These are phyloP conservation scores for Aspergillus nomiae DNA, from an alignment of 2,329 filamentous ascomycete genomes.

Conservation along the genomic window DNA sequence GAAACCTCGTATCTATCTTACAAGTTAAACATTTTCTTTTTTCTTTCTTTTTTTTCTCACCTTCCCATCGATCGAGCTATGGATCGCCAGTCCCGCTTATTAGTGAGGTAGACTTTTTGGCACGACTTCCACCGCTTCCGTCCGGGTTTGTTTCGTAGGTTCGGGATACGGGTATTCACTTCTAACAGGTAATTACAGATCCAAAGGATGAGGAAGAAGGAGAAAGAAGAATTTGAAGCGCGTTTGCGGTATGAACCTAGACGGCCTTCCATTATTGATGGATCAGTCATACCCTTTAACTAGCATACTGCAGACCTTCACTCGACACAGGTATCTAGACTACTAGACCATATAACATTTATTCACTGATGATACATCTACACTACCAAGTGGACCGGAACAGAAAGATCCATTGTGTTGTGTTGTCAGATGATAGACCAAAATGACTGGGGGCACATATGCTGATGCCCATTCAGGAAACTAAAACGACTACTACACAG, in stretches of 20 bases:
- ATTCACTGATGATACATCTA: neutral
- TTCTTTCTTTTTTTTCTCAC: neutral
- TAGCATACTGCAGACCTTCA: neutral
- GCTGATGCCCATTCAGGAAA: slow-evolving; percentile 3
- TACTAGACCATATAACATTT: neutral
- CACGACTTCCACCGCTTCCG: slow-evolving; percentile 16
- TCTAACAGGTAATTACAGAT: neutral
- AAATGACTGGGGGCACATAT: neutral
- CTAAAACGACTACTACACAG: neutral
- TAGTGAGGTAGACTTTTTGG: slow-evolving; percentile 13
- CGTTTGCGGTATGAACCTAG: neutral
- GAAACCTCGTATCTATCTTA: neutral
- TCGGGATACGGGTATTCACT: slow-evolving; percentile 1
- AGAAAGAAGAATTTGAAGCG: neutral
- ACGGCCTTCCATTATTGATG: neutral
- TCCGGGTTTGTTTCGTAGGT: slow-evolving; percentile 12
- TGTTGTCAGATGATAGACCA: neutral
- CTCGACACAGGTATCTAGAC: neutral
- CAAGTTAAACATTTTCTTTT: neutral
- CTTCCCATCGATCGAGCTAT: slow-evolving; percentile 15
- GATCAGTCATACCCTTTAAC: neutral
- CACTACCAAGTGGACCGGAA: neutral
- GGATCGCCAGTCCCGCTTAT: slow-evolving; percentile 21
- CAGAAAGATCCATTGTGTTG: neutral
- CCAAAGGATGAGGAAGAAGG: neutral